Percentiles rank a stretch among this genome's conserved stretches.
Evolutionary conservation across 345 rosid species (phyloP).

Genomic region (Fremontodendron californicum): DNA sequence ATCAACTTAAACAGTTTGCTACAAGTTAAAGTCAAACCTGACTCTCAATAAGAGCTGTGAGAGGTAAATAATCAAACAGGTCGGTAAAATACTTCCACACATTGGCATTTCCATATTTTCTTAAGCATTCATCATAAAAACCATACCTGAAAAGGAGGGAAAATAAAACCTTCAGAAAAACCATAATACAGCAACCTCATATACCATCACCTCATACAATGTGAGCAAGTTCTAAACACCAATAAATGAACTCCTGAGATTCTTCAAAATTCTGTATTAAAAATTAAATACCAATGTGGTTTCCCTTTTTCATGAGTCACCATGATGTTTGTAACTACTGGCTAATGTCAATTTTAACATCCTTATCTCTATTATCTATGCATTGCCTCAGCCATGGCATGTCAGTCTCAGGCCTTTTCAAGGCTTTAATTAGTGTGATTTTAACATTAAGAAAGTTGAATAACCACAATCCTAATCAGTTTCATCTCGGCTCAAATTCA

Average conservation of each 20-base stretch:
- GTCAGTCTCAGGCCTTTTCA: background rate
- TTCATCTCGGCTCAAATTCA: background rate
- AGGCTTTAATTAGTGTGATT: background rate
- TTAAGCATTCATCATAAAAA: conserved; percentile 79
- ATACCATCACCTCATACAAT: background rate
- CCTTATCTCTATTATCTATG: background rate
- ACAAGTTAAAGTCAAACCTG: conserved; percentile 48
- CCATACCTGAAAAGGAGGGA: conserved; percentile 67
- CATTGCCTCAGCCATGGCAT: background rate
- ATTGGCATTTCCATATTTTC: conserved; percentile 93
- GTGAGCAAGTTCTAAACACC: background rate
- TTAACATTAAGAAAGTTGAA: background rate
- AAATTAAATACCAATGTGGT: background rate
- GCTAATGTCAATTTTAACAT: background rate
- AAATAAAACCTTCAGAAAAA: background rate
- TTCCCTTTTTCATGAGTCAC: background rate
- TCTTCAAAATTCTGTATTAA: background rate
- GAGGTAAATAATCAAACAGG: conserved; percentile 80
- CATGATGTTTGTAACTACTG: background rate
- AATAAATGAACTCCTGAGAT: background rate
- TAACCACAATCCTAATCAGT: background rate
- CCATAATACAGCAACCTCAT: background rate
- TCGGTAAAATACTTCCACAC: conserved; percentile 96
- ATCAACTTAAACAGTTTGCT: conserved; percentile 5
- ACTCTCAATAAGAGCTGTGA: conserved; percentile 85